These are phyloP conservation scores for Alternaria sp. DNA, from an alignment of 2,329 filamentous ascomycete genomes.

Conservation along the genomic window DNA sequence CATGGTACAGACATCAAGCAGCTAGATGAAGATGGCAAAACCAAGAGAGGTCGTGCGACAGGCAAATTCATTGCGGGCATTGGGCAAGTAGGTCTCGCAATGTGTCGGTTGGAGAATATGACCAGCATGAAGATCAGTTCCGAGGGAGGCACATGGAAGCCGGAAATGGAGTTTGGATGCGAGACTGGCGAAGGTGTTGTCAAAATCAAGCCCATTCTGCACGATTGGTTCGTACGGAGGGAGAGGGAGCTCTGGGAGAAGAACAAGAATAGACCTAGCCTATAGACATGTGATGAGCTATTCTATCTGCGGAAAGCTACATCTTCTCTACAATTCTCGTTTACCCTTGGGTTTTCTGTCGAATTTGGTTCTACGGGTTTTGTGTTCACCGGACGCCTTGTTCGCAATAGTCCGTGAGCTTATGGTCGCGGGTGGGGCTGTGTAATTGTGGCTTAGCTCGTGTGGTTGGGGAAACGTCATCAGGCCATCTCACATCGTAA, in stretches of 20 bases:
- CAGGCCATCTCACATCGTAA: neutral
- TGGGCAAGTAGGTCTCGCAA: constrained; percentile 83
- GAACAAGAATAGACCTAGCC: constrained; percentile 28
- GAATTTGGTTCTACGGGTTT: neutral
- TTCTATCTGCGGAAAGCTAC: neutral
- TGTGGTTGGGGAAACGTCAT: constrained; percentile 7
- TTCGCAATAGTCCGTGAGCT: constrained; percentile 2
- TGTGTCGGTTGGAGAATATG: constrained; percentile 91
- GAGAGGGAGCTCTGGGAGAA: constrained; percentile 41
- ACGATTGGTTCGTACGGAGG: constrained; percentile 69
- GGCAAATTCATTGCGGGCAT: constrained; percentile 82
- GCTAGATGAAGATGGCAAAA: constrained; percentile 50
- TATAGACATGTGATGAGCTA: neutral
- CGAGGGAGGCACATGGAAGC: constrained; percentile 65
- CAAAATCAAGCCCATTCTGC: constrained; percentile 70
- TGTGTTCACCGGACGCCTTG: neutral
- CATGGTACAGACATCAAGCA: constrained; percentile 61
- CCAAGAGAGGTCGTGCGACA: constrained; percentile 66
- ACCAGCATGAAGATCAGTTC: constrained; percentile 77
- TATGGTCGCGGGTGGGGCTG: constrained; percentile 22
- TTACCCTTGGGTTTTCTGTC: neutral
- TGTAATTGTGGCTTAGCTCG: constrained; percentile 29
- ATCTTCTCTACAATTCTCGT: neutral
- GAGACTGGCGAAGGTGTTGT: constrained; percentile 28
- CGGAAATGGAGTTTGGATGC: constrained; percentile 59